Base-by-base conservation (phyloP, 305 asterid species). In the Fraxinus paxiana region DNA sequence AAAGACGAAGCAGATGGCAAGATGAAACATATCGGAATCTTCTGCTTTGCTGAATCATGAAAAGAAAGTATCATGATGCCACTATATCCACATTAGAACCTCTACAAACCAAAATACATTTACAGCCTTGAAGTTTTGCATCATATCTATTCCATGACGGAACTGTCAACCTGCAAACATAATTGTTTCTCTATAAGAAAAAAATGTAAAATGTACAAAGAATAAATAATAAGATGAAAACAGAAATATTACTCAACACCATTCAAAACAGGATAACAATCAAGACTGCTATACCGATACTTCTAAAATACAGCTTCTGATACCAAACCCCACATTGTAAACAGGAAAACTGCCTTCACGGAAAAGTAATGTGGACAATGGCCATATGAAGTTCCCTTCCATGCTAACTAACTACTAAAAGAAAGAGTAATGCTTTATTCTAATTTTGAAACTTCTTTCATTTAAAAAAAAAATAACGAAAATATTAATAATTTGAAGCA, bases 31-130 rank as follows among this genome's bases (percentile, higher is more conserved):
- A 20, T 77, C 61, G 22, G 61, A 46, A 30, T 8, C 80, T 65
- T 81, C 78, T 65, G 43, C 43, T 77, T 59, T 65, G 78, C 77
- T 59, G 73, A 65, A 26, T 73, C 30, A 73, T 48, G 72, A 73
- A 73, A 86, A 59, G 30, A 77, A 63, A 18, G 79, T 24, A 63
- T 20, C 37, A 80, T 77, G 80, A 72, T 22, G 81, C 82, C 75
- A 77, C 75, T 83, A 82, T 76, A 82, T 76, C 75, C 86, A 79
- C 76, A 76, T 72, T 38, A 71, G 63, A 84, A 70, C 73, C 84
- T 79, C 84, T 80, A 84, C 80, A 72, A 37, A 9, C 17, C 38
- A 80, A 9, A 79, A 77, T 78, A 77, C 15, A 79, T 35, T 43
- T 72, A 81, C 72, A 78, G 38, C 77, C 46, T 79, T 77, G 69